Percentiles rank a stretch among this genome's conserved stretches.
phyloP scores from a whole-genome alignment of 331 rosid genomes.

The Saraca asoca region DNA sequence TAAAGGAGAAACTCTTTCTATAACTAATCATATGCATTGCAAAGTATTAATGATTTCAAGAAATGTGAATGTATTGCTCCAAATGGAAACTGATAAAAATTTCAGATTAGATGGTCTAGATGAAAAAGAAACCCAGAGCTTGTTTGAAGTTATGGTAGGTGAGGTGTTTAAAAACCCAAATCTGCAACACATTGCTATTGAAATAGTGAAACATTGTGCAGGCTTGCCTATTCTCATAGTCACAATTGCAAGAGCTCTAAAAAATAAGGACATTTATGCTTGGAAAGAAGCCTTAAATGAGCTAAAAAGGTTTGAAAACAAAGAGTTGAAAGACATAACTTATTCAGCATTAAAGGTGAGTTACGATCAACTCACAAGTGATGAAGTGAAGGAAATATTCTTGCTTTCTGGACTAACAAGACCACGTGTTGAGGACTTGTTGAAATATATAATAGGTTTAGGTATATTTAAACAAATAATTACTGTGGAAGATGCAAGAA shows the following conservation, averaged over 20 bases:
- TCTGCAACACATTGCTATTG: too few species aligned
- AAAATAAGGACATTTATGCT: not conserved
- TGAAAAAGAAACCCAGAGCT: conserved; percentile 4
- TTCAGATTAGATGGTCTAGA: not conserved
- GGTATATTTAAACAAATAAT: not conserved
- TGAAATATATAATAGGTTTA: conserved; percentile 9
- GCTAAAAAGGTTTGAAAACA: not conserved
- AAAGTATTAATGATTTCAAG: conserved; percentile 9
- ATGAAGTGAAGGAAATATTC: not conserved
- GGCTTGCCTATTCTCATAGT: not conserved
- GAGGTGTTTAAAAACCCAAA: not conserved
- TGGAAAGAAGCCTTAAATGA: not conserved
- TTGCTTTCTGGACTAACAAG: not conserved
- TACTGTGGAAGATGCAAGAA: not conserved
- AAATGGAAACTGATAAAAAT: conserved; percentile 1
- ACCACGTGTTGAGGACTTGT: not conserved
- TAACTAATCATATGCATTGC: not conserved
- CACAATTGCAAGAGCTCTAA: too few species aligned
- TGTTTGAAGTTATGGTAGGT: conserved; percentile 9
- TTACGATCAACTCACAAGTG: not conserved
- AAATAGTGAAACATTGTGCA: too few species aligned
- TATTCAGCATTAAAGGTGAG: conserved; percentile 1
- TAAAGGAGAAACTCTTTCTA: rapidly evolving
- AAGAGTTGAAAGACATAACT: not conserved
- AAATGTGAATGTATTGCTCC: not conserved